A percentile compares a stretch with the other conserved stretches of the same genome.
Evolutionary conservation across 73 alveolate genomes (phyloP).

Genomic region (Durusdinium trenchii): DNA sequence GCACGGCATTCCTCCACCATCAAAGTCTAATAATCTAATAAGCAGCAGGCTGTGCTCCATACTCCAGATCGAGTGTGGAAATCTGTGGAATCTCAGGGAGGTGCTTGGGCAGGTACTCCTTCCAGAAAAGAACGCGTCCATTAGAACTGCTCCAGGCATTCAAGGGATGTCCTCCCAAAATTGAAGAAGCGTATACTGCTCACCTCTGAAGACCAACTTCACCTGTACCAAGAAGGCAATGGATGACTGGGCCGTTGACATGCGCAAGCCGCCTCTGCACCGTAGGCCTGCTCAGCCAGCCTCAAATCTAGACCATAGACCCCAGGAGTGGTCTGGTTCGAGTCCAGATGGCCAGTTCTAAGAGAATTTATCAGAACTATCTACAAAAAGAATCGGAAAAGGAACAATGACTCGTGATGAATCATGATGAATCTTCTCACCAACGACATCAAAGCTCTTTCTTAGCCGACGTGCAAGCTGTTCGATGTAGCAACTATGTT

Average conservation of each 20-base stretch:
- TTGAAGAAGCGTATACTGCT: constrained; percentile 11
- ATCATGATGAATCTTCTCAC: too few species aligned
- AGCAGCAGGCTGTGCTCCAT: constrained; percentile 24
- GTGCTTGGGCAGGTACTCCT: constrained; percentile 59
- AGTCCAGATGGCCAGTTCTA: too few species aligned
- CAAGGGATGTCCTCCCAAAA: constrained; percentile 91
- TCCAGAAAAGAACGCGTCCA: not conserved
- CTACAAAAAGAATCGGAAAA: too few species aligned
- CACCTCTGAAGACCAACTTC: constrained; percentile 23
- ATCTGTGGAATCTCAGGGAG: constrained; percentile 41
- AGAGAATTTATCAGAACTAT: too few species aligned
- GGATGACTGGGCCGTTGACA: not conserved
- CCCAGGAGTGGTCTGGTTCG: too few species aligned
- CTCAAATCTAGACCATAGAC: not conserved
- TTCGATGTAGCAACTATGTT: too few species aligned
- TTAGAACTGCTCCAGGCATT: not conserved
- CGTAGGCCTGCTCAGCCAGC: constrained; percentile 6
- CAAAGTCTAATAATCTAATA: too few species aligned
- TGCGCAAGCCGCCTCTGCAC: not conserved
- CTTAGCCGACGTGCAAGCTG: too few species aligned
- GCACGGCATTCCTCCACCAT: not conserved
- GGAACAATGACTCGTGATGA: too few species aligned
- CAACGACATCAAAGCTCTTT: too few species aligned
- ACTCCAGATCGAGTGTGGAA: constrained; percentile 59
- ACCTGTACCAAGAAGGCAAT: not conserved